Evolutionary conservation across 371 early-diverging fungal species (phyloP), one percentile per base, ranked within the genome.

Genomic region (Haplosporangium sp.): DNA sequence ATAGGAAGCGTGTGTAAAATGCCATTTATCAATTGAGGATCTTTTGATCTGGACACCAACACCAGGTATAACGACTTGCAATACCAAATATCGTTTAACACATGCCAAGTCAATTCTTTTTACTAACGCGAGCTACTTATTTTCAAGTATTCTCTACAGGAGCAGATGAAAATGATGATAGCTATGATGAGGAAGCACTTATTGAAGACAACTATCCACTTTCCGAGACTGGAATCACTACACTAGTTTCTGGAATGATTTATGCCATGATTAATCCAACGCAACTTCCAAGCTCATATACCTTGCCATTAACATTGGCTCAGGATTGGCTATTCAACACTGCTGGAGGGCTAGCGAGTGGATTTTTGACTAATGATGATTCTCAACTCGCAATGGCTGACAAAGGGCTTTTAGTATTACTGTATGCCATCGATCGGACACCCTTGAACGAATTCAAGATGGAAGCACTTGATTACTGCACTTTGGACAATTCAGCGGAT

Each of bases 151-250:
- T 79, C n/a, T 71, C 75, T 4, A 74, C 81, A 52, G 74, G 74
- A 34, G 65, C 50, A 17, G 57, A 74, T 57, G 81, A 79, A 2
- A 55, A 71, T 37, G 81, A 74, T 37, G 81, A 79, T 50, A 74
- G 71, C 60, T 74, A 64, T 55, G 75, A 79, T 15, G 81, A 79
- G n/a, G 81, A 79, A 20, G 75, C 74, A 4, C 47, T 79, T 37
- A 39, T 74, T 13, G 81, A 79, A 44, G 81, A 79, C 62, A 74
- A 79, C 63, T 79, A 71, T 13, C 81, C 81, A 17, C 59, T 79
- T 15, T 74, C 81, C 5, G 81, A 79, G 44, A 74, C 74, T 1
- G 81, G 81, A 38, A 74, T 79, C 61, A 68, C 74, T 2, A 74
- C 74, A 1, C 55, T 79, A 10, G 57, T 65, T n/a, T 44, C 71